Base-by-base conservation (phyloP, 768 basidiomycete genomes). In the Kondoa subrosea region DNA sequence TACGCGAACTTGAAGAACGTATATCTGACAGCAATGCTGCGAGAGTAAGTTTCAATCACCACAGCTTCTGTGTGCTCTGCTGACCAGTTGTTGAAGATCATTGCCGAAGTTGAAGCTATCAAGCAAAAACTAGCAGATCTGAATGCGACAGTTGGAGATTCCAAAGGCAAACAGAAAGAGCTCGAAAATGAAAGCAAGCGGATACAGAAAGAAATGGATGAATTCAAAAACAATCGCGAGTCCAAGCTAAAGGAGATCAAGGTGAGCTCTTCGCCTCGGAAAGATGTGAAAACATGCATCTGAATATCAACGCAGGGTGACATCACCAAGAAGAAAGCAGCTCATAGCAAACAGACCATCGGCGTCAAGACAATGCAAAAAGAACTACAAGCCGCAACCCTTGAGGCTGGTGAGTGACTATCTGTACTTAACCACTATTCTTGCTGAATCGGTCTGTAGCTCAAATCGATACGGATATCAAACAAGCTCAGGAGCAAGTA, bases 211-310 rank as follows among this genome's bases (percentile, higher is more conserved):
- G 95, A 99, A 76, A 97, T 99, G 91, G 84, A 84, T 66, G 95
- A 97, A 79, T 96, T 99, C 81, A 92, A 95, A 80, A 87, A 92
- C 78, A 92, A 99, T 80, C 95, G 95, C 76, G 95, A 96, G 64
- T 90, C 91, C 60, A 97, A 97, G 78, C 87, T 89, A 66, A 87
- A 86, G 21, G 88, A 97, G 76, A 83, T 97, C 71, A 95, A 92
- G 81, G 92, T 88, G 67, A 59, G n/a, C n/a, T n/a, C n/a, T n/a
- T n/a, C n/a, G n/a, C n/a, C n/a, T n/a, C n/a, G n/a, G n/a, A n/a
- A n/a, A n/a, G n/a, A n/a, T n/a, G n/a, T n/a, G n/a, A n/a, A n/a
- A n/a, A n/a, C n/a, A n/a, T n/a, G n/a, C n/a, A n/a, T n/a, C n/a
- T n/a, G n/a, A n/a, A n/a, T n/a, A n/a, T n/a, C n/a, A n/a, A 16